These are phyloP conservation scores for Kalmusia sp. DNA, from an alignment of 2,329 filamentous ascomycete genomes.

Conservation along the genomic window DNA sequence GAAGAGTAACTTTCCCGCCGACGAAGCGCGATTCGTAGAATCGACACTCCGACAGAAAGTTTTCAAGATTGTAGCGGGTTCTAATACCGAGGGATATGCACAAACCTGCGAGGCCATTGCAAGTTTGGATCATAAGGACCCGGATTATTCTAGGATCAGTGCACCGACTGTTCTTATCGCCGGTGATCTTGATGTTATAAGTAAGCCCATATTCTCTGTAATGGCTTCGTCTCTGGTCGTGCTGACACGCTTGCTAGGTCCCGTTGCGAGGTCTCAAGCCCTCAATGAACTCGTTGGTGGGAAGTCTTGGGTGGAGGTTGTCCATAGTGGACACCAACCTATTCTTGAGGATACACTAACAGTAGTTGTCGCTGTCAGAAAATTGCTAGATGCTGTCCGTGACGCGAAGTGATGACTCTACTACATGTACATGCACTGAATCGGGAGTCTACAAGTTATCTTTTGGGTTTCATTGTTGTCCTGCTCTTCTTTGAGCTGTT, in stretches of 20 bases:
- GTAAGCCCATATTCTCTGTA: background rate
- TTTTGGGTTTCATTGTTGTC: too few relatives aligned
- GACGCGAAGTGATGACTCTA: too few relatives aligned
- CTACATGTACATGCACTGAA: too few relatives aligned
- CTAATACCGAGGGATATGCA: slow-evolving; percentile 14
- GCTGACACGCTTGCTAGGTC: background rate
- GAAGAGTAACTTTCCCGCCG: slow-evolving; percentile 8
- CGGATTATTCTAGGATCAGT: slow-evolving; percentile 7
- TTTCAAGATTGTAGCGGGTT: slow-evolving; percentile 1
- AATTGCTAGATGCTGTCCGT: too few relatives aligned
- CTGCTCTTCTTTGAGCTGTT: too few relatives aligned
- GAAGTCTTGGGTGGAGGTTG: slow-evolving; percentile 2
- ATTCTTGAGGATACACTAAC: slow-evolving; percentile 2
- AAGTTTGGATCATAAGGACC: slow-evolving; percentile 9
- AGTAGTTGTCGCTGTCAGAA: background rate
- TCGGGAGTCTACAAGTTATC: too few relatives aligned
- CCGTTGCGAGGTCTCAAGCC: background rate
- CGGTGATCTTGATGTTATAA: slow-evolving; percentile 7
- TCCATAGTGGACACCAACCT: slow-evolving; percentile 9
- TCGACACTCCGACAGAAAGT: slow-evolving; percentile 8
- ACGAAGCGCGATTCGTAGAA: background rate
- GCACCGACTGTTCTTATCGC: slow-evolving; percentile 8
- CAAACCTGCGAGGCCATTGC: slow-evolving; percentile 18
- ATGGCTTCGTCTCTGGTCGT: background rate
- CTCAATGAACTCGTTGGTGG: background rate